phyloP scores from a whole-genome alignment of 2,329 filamentous ascomycete species.

The Didymella pomorum region DNA sequence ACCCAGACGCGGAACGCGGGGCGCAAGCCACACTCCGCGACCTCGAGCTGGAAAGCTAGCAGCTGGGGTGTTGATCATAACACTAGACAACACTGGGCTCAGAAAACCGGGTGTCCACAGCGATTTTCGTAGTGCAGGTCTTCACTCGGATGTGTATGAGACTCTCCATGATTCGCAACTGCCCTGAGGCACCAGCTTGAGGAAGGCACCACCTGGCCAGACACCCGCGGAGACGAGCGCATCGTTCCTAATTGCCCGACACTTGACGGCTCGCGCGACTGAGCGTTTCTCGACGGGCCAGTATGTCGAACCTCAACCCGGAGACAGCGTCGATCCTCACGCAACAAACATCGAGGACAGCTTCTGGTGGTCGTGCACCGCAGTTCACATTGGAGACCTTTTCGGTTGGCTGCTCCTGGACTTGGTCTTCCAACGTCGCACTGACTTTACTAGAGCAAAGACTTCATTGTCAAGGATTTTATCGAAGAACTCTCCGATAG shows the following conservation, averaged over 20 bases:
- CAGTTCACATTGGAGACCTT: slow-evolving; percentile 85
- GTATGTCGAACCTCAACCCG: slow-evolving; percentile 44
- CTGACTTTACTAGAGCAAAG: slow-evolving; percentile 56
- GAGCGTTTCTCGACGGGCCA: slow-evolving; percentile 6
- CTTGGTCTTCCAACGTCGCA: neutral
- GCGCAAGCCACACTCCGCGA: slow-evolving; percentile 19
- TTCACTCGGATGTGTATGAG: slow-evolving; percentile 5
- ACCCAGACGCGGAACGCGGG: slow-evolving; percentile 17
- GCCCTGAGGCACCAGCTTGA: slow-evolving; percentile 24
- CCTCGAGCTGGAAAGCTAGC: slow-evolving; percentile 14
- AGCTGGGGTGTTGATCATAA: slow-evolving; percentile 1
- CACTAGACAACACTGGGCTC: neutral
- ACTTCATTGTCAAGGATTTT: slow-evolving; percentile 98
- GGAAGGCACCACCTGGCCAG: slow-evolving; percentile 26
- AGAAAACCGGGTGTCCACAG: neutral
- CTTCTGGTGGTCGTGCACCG: slow-evolving; percentile 67
- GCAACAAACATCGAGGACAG: slow-evolving; percentile 49
- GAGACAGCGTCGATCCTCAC: slow-evolving; percentile 56
- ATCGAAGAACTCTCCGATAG: slow-evolving; percentile 90
- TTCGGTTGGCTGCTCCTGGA: slow-evolving; percentile 43
- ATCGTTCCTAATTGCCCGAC: slow-evolving; percentile 11
- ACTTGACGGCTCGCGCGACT: slow-evolving; percentile 1
- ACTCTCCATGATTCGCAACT: slow-evolving; percentile 24
- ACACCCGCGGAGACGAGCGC: slow-evolving; percentile 21
- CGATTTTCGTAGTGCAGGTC: neutral